phyloP scores from a whole-genome alignment of 2,329 filamentous ascomycete genomes.

The Coniochaeta sp. region DNA sequence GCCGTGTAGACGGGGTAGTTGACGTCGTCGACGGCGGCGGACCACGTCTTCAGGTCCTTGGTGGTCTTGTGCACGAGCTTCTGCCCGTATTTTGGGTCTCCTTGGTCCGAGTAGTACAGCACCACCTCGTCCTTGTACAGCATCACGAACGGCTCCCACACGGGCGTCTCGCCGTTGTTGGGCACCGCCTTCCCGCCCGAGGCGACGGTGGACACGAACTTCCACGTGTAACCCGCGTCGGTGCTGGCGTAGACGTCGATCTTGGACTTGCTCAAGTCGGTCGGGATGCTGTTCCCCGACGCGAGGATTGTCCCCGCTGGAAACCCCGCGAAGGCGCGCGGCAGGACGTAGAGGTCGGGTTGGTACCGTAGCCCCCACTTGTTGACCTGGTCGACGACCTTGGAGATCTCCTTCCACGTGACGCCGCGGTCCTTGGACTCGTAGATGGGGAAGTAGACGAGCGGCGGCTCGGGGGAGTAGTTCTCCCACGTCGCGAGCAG shows the following conservation, averaged over 20 bases:
- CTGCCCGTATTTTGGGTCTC: constrained; percentile 58
- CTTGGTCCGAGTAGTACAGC: constrained; percentile 66
- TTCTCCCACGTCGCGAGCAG: constrained; percentile 50
- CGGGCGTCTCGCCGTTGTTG: constrained; percentile 58
- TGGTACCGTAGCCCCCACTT: constrained; percentile 63
- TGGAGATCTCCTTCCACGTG: constrained; percentile 57
- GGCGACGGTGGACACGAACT: constrained; percentile 60
- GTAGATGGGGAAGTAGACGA: constrained; percentile 48
- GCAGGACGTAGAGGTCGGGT: constrained; percentile 60
- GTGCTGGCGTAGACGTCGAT: constrained; percentile 63
- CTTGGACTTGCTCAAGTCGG: constrained; percentile 53
- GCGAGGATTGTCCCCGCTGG: constrained; percentile 56
- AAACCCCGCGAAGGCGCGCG: constrained; percentile 48
- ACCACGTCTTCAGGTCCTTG: constrained; percentile 55
- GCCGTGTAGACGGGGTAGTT: constrained; percentile 53
- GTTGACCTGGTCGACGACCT: constrained; percentile 56
- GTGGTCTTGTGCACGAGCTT: constrained; percentile 60
- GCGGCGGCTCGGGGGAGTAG: constrained; percentile 48
- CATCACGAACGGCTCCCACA: constrained; percentile 67
- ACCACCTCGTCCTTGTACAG: constrained; percentile 52
- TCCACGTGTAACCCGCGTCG: constrained; percentile 56
- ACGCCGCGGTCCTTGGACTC: constrained; percentile 44
- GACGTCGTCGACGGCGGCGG: constrained; percentile 53
- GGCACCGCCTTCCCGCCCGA: constrained; percentile 54
- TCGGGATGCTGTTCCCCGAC: constrained; percentile 49